phyloP scores from a whole-genome alignment of 2,329 filamentous ascomycete genomes.

The Penicillium psychrosexuale region DNA sequence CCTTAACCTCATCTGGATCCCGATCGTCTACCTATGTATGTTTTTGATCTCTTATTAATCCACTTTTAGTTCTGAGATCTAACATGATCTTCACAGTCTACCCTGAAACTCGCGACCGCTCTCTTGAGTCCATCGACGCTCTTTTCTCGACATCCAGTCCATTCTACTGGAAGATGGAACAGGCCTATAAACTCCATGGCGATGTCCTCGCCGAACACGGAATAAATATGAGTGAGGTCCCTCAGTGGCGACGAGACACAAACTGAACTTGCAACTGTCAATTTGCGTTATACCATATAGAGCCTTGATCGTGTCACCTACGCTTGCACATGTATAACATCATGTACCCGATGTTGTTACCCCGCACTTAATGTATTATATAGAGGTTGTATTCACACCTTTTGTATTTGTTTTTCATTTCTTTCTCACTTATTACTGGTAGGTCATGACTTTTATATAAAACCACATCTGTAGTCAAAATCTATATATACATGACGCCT shows the following conservation, averaged over 20 bases:
- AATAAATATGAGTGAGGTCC: slow-evolving; percentile 2
- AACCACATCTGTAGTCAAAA: no score
- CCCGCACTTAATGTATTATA: neutral
- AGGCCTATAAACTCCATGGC: slow-evolving; percentile 37
- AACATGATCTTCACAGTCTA: slow-evolving; percentile 34
- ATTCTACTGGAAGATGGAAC: slow-evolving; percentile 48
- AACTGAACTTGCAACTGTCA: neutral
- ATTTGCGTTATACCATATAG: neutral
- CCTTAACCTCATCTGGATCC: slow-evolving; percentile 52
- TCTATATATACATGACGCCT: neutral
- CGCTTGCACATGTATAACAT: neutral
- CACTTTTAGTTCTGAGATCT: neutral
- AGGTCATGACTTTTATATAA: neutral
- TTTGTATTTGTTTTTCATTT: neutral
- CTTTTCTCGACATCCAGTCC: slow-evolving; percentile 50
- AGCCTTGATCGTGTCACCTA: neutral
- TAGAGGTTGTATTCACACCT: no score
- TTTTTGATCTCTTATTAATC: neutral
- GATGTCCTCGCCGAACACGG: slow-evolving; percentile 26
- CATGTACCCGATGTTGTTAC: neutral
- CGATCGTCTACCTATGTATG: slow-evolving; percentile 47
- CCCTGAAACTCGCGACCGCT: slow-evolving; percentile 53
- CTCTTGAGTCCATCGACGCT: slow-evolving; percentile 51
- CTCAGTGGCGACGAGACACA: neutral
- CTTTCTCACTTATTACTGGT: neutral